Conservation (phyloP, 352 stramenopile genomes). For the Globisporangium mamillatum region DNA sequence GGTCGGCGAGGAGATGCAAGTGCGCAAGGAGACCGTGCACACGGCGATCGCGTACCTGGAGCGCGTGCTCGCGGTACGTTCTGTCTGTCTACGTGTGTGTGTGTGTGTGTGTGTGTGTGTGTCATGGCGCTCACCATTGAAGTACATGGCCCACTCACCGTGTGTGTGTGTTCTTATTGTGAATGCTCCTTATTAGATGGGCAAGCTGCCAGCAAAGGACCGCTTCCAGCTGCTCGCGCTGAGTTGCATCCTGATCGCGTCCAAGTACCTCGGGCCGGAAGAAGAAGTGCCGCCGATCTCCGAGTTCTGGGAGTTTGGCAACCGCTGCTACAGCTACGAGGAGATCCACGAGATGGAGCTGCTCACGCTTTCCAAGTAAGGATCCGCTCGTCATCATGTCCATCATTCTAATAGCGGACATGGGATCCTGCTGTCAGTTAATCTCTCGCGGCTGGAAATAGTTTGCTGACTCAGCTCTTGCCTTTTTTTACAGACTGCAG, state of each 20-base stretch:
- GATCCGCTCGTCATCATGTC: background rate
- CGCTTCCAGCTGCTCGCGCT: conserved; percentile 82
- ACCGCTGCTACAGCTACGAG: conserved; percentile 81
- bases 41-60: conserved; percentile 82
- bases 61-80: conserved; percentile 46
- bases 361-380: conserved; percentile 47
- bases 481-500: conserved; percentile 43
- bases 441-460: conserved; percentile 8
- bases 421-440: background rate
- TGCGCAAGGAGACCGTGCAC: conserved; percentile 81
- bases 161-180: background rate
- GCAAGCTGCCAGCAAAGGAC: conserved; percentile 61
- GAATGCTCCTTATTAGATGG: conserved; percentile 17
- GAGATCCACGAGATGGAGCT: conserved; percentile 80
- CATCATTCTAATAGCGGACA: background rate
- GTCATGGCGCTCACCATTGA: background rate
- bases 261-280: conserved; percentile 80
- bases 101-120: background rate
- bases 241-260: conserved; percentile 72
- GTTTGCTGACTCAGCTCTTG: conserved; percentile 10
- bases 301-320: conserved; percentile 86
- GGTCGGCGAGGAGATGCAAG: conserved; percentile 80
- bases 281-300: conserved; percentile 77
- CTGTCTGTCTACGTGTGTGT: background rate
- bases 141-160: background rate